Base-by-base conservation (phyloP, 2,329 filamentous ascomycete species). In the Cercospora nicotianae region DNA sequence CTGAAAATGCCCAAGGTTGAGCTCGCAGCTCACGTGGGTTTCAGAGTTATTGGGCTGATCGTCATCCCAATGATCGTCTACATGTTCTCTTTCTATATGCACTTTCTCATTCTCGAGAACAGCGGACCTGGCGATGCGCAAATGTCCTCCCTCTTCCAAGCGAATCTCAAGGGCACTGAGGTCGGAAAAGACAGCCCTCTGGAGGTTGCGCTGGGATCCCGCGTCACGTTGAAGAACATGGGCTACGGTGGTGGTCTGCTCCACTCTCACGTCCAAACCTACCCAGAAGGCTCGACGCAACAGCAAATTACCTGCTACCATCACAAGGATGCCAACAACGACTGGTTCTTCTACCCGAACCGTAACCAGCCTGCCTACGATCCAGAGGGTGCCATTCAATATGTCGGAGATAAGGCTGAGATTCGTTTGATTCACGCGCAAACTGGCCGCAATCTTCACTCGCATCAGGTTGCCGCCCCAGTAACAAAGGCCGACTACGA, bases 261-360 rank as follows among this genome's bases (percentile, higher is more conserved):
- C 57, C 94, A 98, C 82, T 97, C 94, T 51, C 95, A 98, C 84
- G 88, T 97, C 70, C 94, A 98, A 82, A 97, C 93, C 8, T 98
- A 93, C 79, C 94, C 94, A 0, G 94, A 97, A 78, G 95, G 94
- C 33, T 98, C 95, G 42, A 83, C 83, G 63, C 95, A 99, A 82
- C 96, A 99, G 81, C 95, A 99, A 80, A 90, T 99, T 70, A 99
- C 95, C 70, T 99, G 96, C 85, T 99, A 99, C 82, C 95, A 99
- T 82, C 95, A 99, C 86, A 99, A 99, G 80, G 95, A 99, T 84
- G 87, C 94, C 79, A 99, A 99, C 87, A 99, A 99, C 80, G 95
- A 99, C 80, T 99, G 95, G 95, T 97, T 96, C 83, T 94, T 99
- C 82, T 97, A 97, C 80, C 95, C 95, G 28, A 97, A 94, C 83